Evolutionary conservation across 129 eudicot genomes (phyloP).

Genomic region (Chrysanthemum lavandulifolium): DNA sequence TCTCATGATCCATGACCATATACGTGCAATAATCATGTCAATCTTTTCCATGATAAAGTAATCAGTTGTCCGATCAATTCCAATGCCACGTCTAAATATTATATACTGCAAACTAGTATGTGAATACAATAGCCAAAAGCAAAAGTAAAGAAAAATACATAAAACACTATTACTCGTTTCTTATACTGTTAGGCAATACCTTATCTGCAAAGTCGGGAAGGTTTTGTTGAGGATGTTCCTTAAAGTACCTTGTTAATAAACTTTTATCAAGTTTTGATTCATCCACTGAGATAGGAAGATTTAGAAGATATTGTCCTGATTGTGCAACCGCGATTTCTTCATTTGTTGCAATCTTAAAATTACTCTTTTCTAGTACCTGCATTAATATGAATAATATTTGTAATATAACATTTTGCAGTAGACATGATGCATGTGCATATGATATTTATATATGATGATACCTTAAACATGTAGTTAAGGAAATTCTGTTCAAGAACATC

Average conservation of each 20-base stretch:
- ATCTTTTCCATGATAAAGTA: constrained; percentile 81
- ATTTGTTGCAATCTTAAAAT: constrained; percentile 73
- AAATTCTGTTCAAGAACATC: constrained; percentile 39
- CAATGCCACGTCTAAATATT: constrained; percentile 92
- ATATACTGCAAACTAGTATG: constrained; percentile 49
- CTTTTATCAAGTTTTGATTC: constrained; percentile 91
- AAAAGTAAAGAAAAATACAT: not conserved
- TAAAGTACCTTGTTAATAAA: constrained; percentile 66
- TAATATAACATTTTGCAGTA: not conserved
- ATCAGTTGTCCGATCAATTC: constrained; percentile 80
- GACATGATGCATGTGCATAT: not conserved
- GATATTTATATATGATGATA: constrained; percentile 3
- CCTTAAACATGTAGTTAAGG: constrained; percentile 55
- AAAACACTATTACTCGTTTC: not conserved
- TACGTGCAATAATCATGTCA: constrained; percentile 70
- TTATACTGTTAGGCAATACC: constrained; percentile 35
- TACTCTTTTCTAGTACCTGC: constrained; percentile 87
- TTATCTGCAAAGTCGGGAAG: constrained; percentile 94
- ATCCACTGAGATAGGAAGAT: constrained; percentile 94
- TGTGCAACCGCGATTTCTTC: constrained; percentile 89
- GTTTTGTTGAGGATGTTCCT: constrained; percentile 65
- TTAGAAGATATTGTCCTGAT: constrained; percentile 86
- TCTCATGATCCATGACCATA: constrained; percentile 81
- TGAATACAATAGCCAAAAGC: not conserved
- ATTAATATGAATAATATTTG: not conserved